Base-by-base conservation (phyloP, 139 green algal genomes). In the Micractinium sp. region DNA sequence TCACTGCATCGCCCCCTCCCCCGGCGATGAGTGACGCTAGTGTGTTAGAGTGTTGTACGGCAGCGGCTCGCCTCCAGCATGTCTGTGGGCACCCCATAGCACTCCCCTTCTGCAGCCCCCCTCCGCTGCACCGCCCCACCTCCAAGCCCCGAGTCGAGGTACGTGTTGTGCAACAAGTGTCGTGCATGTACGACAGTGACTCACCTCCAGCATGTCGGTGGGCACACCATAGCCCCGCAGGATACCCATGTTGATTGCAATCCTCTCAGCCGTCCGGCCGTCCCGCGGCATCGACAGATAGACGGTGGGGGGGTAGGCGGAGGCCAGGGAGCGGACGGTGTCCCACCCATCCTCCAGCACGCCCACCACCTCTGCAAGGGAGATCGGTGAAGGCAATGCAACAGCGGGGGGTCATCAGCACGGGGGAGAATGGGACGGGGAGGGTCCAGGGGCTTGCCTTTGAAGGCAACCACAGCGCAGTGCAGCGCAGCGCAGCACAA, bases 211-310 rank as follows among this genome's bases (percentile, higher is more conserved):
- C 74, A 60, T 33, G 38, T 82, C 76, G 9, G 76, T 60, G 38
- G 76, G 76, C 76, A 82, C 76, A 7, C 41, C 41, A 23, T 63
- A 63, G 39, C 47, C 29, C 77, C 47, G 27, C 77, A 82, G 77
- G 23, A 63, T 14, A 0, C 25, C 36, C 77, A 82, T 61, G 77
- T 82, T 38, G 7, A 25, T 12, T 15, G 39, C 36, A 33, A 82
- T 82, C 25, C 39, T n/a, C 16, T 60, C 77, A 0, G 77, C 77
- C 12, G 77, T 82, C 20, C n/a, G 31, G 39, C 15, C 22, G 69
- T 88, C 84, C 0, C 69, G 67, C 15, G n/a, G 38, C 84, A 88
- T 88, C 22, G 74, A 74, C 7, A 88, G 20, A 15, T 80, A 88
- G 1, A 69, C 41, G 39, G 67, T 81, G 84, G 84, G 69, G 0